phyloP scores from a whole-genome alignment of 345 rosid species.

The Sonneratia alba region DNA sequence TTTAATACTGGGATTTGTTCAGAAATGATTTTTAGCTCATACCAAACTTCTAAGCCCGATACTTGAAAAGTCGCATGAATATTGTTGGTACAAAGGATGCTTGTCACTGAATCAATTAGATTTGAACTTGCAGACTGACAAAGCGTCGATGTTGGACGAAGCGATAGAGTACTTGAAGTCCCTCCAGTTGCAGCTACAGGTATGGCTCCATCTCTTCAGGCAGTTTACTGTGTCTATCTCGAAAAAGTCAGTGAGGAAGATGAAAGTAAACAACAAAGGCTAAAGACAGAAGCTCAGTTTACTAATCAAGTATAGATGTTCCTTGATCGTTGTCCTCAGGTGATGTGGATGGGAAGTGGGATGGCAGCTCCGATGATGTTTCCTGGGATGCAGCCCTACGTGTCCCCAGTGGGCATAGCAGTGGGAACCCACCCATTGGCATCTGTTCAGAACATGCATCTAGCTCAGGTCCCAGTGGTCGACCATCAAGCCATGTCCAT shows the following conservation, averaged over 20 bases:
- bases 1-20: not conserved
- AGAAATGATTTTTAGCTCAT: not conserved
- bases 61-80: not conserved
- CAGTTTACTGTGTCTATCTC: not conserved
- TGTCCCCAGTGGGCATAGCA: conserved; percentile 45
- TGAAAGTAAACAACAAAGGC: not conserved
- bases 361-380: conserved; percentile 77
- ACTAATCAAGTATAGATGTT: not conserved
- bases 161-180: conserved; percentile 89
- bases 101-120: not conserved
- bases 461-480: conserved; percentile 33
- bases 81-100: not conserved
- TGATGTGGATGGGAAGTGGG: conserved; percentile 88
- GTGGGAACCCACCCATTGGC: conserved; percentile 29
- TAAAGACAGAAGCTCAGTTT: too few species aligned
- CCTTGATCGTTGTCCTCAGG: conserved; percentile 26
- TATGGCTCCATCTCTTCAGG: conserved; percentile 4
- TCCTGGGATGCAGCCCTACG: conserved; percentile 58
- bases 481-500: conserved; percentile 28
- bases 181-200: conserved; percentile 89
- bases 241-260: not conserved
- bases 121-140: conserved; percentile 54
- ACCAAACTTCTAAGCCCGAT: not conserved
- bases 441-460: conserved; percentile 28
- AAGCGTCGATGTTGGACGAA: conserved; percentile 91